Evolutionary conservation across 495 filamentous ascomycete species (phyloP), one percentile per base, ranked within the genome.

Genomic region (Mytilinidion resinicola): DNA sequence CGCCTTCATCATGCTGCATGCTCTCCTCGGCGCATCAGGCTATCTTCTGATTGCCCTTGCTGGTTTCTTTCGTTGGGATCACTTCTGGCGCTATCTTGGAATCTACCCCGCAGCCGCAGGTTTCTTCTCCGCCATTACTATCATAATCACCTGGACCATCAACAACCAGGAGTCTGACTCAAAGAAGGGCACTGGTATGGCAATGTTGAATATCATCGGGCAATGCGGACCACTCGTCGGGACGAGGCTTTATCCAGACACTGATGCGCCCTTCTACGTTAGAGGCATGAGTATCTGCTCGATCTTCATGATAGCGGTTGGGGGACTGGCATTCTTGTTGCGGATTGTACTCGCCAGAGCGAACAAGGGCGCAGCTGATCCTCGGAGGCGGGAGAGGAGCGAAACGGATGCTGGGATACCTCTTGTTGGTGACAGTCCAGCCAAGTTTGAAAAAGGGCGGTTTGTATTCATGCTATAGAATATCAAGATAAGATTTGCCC

Each of bases 1-100:
- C 19, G 58, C 81, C 20, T 82, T 82, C 61, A 82, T 95, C 55
- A 77, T 84, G 5, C 54, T 74, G 3, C 76, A 88, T 10, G 88
- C 86, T 0, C 51, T 83, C n/a, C 70, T 90, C 10, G 88, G 82
- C 11, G 79, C 80, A 25, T 70, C 84, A 20, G 89, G 90, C 17
- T 96, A 95, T 62, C 71, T 88, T 35, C 62, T 57, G 19, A 55
- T 64, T 42, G 64, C 66, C 9, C n/a, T 63, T 4, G 56, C 44
- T 8, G 62, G 60, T 10, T 51, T 55, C 46, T 58, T 41, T 37
- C 44, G 38, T 11, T 53, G 63, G 52, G 42, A 66, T 42, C 57
- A 67, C 54, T 59, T 44, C 4, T 38, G 61, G 3, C 59, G 70
- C 11, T 74, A 74, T 54, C 55, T 71, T 19, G 70, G 53, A 9